Percentiles rank a stretch among this genome's conserved stretches.
phyloP scores from a whole-genome alignment of 495 filamentous ascomycete species.

The Tuber brumale region DNA sequence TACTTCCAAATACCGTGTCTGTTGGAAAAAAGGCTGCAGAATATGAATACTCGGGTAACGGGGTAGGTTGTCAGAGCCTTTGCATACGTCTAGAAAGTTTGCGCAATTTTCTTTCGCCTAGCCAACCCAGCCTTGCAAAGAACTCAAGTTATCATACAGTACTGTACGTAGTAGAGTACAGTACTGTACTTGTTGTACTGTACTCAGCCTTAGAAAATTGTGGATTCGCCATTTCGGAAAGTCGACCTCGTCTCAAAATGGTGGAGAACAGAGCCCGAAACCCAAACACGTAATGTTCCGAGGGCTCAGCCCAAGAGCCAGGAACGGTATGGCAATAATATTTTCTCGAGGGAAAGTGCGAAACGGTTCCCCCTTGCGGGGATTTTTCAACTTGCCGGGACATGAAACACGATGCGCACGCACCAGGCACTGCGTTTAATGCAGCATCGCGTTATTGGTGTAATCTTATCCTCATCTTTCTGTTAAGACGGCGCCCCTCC shows the following conservation, averaged over 20 bases:
- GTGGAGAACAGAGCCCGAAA: neutral
- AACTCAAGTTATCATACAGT: neutral
- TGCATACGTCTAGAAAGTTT: neutral
- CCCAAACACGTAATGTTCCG: neutral
- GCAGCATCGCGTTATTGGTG: neutral
- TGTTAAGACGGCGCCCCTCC: neutral
- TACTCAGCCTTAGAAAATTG: neutral
- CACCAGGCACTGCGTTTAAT: neutral
- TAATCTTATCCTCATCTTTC: neutral
- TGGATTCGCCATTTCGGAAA: neutral
- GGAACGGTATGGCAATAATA: neutral
- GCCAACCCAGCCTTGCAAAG: neutral
- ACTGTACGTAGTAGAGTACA: too few species aligned
- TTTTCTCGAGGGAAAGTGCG: neutral
- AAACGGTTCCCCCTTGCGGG: neutral
- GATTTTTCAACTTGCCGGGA: neutral
- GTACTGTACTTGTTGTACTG: neutral
- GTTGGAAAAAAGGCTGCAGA: conserved; percentile 1
- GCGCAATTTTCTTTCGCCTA: neutral
- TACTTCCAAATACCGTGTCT: neutral
- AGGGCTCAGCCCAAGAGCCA: neutral
- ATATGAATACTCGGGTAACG: neutral
- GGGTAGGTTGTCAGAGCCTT: neutral
- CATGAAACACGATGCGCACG: neutral
- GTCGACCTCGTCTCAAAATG: neutral